phyloP scores from a whole-genome alignment of 1,284 basidiomycete genomes.

The Austroboletus sp. region DNA sequence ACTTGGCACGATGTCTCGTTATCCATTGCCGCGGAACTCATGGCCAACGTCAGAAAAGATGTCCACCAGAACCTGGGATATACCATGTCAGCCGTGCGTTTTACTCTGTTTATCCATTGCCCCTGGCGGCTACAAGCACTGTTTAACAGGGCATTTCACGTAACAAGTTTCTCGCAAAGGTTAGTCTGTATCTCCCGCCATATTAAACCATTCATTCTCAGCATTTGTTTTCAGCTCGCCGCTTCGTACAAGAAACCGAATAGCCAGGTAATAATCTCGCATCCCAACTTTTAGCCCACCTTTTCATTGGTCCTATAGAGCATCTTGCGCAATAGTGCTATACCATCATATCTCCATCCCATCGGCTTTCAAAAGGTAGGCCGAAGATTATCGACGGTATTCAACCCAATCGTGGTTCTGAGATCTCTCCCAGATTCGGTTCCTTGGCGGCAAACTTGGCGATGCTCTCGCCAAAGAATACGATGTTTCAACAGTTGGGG shows the following conservation, averaged over 20 bases:
- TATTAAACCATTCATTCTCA: not conserved
- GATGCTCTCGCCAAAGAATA: constrained; percentile 82
- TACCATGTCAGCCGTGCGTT: constrained; percentile 82
- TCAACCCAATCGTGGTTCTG: not conserved
- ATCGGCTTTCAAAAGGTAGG: constrained; percentile 82
- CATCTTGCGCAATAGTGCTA: constrained; percentile 75
- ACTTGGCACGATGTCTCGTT: constrained; percentile 93
- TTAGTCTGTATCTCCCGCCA: constrained; percentile 28
- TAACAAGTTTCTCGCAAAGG: constrained; percentile 94
- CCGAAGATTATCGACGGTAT: not conserved
- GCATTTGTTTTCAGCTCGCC: constrained; percentile 49
- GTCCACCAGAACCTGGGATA: constrained; percentile 78
- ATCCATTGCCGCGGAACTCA: constrained; percentile 82
- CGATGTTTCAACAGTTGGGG: constrained; percentile 81
- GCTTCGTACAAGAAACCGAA: constrained; percentile 89
- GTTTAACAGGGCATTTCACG: constrained; percentile 21
- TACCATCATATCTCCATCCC: constrained; percentile 73
- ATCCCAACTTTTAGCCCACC: not conserved
- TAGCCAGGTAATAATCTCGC: constrained; percentile 51
- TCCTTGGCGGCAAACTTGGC: constrained; percentile 92
- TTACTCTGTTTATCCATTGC: not conserved
- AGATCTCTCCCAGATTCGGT: constrained; percentile 64
- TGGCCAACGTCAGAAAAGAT: constrained; percentile 67
- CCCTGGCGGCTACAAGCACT: not conserved
- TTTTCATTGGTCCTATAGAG: constrained; percentile 38